Evolutionary conservation across 345 rosid genomes (phyloP).

Genomic region (Eucalyptus tenuipes): DNA sequence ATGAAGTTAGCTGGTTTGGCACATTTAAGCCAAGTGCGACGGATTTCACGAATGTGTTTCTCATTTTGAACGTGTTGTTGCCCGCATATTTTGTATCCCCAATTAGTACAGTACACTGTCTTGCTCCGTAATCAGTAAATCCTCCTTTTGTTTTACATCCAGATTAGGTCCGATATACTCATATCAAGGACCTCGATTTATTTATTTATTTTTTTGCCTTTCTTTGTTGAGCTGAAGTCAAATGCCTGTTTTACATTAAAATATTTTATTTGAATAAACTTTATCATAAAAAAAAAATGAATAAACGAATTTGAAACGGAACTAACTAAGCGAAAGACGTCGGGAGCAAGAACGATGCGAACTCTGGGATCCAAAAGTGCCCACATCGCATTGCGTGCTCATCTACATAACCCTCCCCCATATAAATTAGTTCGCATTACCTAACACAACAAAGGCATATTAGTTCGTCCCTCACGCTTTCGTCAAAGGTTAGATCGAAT

Average conservation of each 20-base stretch:
- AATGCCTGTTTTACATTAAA: not conserved
- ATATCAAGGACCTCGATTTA: too few relatives aligned
- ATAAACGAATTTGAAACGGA: not conserved
- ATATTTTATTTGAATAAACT: not conserved
- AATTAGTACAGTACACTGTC: not conserved
- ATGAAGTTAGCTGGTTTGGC: not conserved
- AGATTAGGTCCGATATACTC: not conserved
- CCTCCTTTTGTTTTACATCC: not conserved
- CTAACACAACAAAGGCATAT: not conserved
- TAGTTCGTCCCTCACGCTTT: not conserved
- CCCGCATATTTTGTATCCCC: too few relatives aligned
- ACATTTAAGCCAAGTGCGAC: too few relatives aligned
- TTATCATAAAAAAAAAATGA: not conserved
- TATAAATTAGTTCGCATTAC: not conserved
- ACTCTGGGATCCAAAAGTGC: not conserved
- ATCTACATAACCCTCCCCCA: not conserved
- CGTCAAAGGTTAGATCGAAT: not conserved
- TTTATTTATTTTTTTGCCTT: not conserved
- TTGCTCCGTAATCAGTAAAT: too few relatives aligned
- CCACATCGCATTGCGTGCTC: not conserved
- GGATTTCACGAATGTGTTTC: rapidly evolving
- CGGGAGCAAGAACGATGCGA: not conserved
- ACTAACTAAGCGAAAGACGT: not conserved
- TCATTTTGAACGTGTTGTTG: too few relatives aligned
- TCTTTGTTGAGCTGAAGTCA: not conserved